Base-by-base conservation (phyloP, 305 asterid species). In the Fraxinus sp. region DNA sequence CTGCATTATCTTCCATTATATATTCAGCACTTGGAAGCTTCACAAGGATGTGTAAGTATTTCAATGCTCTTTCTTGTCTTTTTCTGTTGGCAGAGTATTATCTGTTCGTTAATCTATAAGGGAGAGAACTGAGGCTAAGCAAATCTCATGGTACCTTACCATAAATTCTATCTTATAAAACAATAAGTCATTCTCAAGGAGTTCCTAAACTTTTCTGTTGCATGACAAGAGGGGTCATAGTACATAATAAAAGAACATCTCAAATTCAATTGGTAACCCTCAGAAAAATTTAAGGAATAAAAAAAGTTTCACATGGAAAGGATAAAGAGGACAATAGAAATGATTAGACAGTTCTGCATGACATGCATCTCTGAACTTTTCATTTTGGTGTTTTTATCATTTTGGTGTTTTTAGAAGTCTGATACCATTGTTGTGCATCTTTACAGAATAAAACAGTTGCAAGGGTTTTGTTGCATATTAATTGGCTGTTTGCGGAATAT, bases 21-120 rank as follows among this genome's bases (percentile, higher is more conserved):
- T 89, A 91, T 80, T 90, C 92, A 37, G 78, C 88, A 13, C 78
- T 92, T 79, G 84, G 89, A 88, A 90, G 94, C 88, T 84, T 91
- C 87, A 89, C 89, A 36, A 91, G 83, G 89, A 90, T 93, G 92
- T 84, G 99, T 95, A 92, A 89, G 93, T 80, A 73, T 70, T 77
- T 85, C 18, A 74, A 9, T 71, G 76, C 79, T 74, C 81, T 78
- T 46, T 82, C 59, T 78, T 30, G 24, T 64, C 26, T 44, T 9
- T 77, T 52, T 46, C 24, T 28, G 46, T 16, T 22, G 33, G 22
- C 64, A 44, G 8, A 18, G 18, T 30, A 76, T 44, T 1, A 14
- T 30, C 41, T 30, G 7, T 68, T 26, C n/a, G 41, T 30, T 70
- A 37, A 70, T 70, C 10, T 70, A 14, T 35, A 5, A 32, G 41